Evolutionary conservation across 768 basidiomycete species (phyloP).

Genomic region (Lactarius pseudohatsudake): DNA sequence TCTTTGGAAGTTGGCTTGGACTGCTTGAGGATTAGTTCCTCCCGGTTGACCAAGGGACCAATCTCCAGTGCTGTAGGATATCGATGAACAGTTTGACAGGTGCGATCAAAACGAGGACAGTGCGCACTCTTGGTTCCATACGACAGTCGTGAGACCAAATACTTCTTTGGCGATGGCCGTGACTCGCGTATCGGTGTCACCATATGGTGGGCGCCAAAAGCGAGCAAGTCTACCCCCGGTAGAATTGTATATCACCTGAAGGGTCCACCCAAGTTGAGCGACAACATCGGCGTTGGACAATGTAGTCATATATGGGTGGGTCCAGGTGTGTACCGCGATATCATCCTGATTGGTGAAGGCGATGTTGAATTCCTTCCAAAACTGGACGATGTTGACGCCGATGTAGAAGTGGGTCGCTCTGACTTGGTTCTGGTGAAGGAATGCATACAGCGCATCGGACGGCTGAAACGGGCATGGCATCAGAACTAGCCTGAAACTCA

Average conservation of each 20-base stretch:
- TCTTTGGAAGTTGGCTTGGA: conserved; percentile 49
- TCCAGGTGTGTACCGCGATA: conserved; percentile 59
- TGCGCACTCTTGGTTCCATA: conserved; percentile 88
- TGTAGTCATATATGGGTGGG: conserved; percentile 80
- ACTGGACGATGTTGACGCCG: conserved; percentile 42
- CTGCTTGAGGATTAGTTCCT: conserved; percentile 45
- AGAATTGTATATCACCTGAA: conserved; percentile 74
- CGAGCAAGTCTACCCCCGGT: conserved; percentile 71
- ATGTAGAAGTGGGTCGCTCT: conserved; percentile 49
- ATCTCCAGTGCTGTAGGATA: conserved; percentile 58
- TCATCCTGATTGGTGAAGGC: conserved; percentile 40
- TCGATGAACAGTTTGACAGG: conserved; percentile 8
- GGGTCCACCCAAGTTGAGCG: conserved; percentile 80
- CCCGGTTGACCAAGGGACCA: conserved; percentile 58
- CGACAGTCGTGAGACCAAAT: conserved; percentile 79
- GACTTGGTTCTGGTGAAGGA: conserved; percentile 40
- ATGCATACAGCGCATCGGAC: conserved; percentile 39
- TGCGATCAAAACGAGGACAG: not conserved
- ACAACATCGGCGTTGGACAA: conserved; percentile 65
- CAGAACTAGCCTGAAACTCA: not conserved
- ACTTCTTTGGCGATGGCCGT: conserved; percentile 82
- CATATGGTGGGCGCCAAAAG: conserved; percentile 90
- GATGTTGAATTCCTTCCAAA: conserved; percentile 36
- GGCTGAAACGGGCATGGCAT: conserved; percentile 18
- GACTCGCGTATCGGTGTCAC: conserved; percentile 82